phyloP scores from a whole-genome alignment of 129 eudicot species.

The Tanacetum coccineum region DNA sequence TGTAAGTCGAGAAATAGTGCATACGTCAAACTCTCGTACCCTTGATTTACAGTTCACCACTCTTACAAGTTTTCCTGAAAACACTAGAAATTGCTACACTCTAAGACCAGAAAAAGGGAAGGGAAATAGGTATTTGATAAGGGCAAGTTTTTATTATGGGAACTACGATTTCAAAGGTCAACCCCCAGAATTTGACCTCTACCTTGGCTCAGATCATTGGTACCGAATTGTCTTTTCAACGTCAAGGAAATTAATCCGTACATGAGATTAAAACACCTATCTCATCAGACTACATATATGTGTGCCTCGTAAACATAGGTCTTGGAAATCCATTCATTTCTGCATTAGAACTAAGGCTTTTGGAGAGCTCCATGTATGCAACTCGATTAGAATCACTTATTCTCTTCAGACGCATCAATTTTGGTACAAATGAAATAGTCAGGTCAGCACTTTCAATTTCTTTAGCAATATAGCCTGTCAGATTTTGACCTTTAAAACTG shows the following conservation, averaged over 20 bases:
- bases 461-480: too few relatives aligned
- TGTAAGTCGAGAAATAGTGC: background rate
- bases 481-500: too few relatives aligned
- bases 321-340: slow-evolving; percentile 32
- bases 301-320: slow-evolving; percentile 36
- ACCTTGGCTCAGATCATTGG: slow-evolving; percentile 41
- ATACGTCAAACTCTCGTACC: background rate
- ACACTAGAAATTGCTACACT: slow-evolving; percentile 40
- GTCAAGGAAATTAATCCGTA: background rate
- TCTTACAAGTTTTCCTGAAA: slow-evolving; percentile 44
- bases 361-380: background rate
- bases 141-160: slow-evolving; percentile 38
- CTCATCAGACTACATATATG: slow-evolving; percentile 25
- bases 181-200: slow-evolving; percentile 32
- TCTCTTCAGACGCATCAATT: background rate
- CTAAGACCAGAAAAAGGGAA: slow-evolving; percentile 29
- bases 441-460: background rate
- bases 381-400: background rate
- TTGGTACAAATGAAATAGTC: background rate
- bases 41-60: background rate
- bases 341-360: slow-evolving; percentile 16
- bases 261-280: slow-evolving; percentile 41
- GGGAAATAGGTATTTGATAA: slow-evolving; percentile 22
- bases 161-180: slow-evolving; percentile 32
- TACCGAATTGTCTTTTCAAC: background rate